Base-by-base conservation (phyloP, 371 early-diverging fungal species). In the Mortierella sp. region DNA sequence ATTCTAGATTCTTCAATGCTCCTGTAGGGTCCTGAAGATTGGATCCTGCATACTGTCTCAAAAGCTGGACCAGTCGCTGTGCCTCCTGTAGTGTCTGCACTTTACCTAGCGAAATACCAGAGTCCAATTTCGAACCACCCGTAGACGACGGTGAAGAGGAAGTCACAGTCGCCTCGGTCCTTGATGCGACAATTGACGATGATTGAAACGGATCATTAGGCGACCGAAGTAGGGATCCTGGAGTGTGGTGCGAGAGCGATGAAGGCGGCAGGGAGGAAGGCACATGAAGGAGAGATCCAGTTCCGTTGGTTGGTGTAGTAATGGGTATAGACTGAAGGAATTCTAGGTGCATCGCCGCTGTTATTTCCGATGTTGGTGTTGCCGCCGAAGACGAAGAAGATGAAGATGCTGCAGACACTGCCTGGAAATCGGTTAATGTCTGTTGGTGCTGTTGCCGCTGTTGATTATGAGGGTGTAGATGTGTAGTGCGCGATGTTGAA, bases 261-360 rank as follows among this genome's bases (percentile, higher is more conserved):
- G 71, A 74, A 7, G 81, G 56, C 0, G 81, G 63, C 24, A 60
- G 70, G 1, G 81, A 54, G 12, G 72, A 71, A 8, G 71, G 46
- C 16, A 35, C 63, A 43, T 41, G 73, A 49, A 32, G 72, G 29
- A 29, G 49, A 5, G 38, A 18, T 21, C 46, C 56, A 48, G 29
- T 72, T 27, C 35, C 24, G 74, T 41, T 55, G 35, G 70, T 24
- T 0, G n/a, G 27, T 7, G 68, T 41, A 24, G 58, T 60, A 12
- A 76, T 68, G 14, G 83, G 83, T 79, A 83, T 38, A 63, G 80
- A 76, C 24, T 77, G 72, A 0, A 80, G 65, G 70, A 75, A 77
- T 43, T 70, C 71, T 75, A 83, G 27, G 21, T 68, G 71, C 56
- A 56, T 63, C 21, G 70, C 8, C 29, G 46, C 27, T 27, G 32